Conservation (phyloP, 2,329 filamentous ascomycete species). For the Biscogniauxia marginata region DNA sequence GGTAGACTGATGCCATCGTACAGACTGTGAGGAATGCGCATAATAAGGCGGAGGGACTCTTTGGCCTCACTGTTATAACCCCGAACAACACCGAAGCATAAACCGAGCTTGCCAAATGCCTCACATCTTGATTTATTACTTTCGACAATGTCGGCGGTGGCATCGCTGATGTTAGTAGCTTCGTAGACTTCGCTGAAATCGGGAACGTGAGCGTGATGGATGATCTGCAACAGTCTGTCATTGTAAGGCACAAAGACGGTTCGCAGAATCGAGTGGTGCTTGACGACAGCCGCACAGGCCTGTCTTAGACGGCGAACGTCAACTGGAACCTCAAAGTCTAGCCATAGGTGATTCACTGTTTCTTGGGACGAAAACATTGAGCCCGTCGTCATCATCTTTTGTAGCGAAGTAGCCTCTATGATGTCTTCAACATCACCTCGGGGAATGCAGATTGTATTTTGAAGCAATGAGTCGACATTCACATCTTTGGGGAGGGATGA, state of each 20-base stretch:
- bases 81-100: neutral
- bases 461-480: neutral
- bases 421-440: neutral
- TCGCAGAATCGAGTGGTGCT: slow-evolving; percentile 9
- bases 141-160: neutral
- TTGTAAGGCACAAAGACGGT: slow-evolving; percentile 8
- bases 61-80: neutral
- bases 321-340: slow-evolving; percentile 3
- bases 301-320: slow-evolving; percentile 3
- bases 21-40: neutral
- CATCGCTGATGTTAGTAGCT: neutral
- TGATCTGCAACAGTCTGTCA: slow-evolving; percentile 5
- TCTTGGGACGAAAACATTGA: neutral
- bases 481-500: neutral
- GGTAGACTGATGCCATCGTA: neutral
- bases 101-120: neutral
- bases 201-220: neutral
- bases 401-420: neutral
- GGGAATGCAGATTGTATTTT: neutral
- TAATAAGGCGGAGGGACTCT: neutral
- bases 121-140: neutral
- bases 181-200: neutral
- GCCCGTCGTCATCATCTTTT: neutral
- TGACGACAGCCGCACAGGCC: slow-evolving; percentile 5
- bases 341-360: neutral